Percentiles rank a stretch among this genome's conserved stretches.
phyloP scores from a whole-genome alignment of 345 rosid genomes.

The Boechera retrofracta region DNA sequence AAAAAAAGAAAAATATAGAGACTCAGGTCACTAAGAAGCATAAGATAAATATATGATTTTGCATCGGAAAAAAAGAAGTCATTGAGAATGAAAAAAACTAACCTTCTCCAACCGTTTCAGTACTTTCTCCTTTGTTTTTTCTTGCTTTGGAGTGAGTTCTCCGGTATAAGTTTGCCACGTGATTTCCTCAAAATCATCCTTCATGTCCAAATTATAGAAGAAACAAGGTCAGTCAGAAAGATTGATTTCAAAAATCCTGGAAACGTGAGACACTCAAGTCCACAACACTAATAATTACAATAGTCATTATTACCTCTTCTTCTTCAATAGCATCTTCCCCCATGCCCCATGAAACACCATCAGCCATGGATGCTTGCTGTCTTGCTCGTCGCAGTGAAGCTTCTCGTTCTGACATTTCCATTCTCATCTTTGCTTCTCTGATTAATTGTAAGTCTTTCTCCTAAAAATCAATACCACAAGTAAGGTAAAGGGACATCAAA shows the following conservation, averaged over 20 bases:
- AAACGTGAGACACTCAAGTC: neutral
- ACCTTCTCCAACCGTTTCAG: conserved; percentile 85
- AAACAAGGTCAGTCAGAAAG: conserved; percentile 6
- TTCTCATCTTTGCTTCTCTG: conserved; percentile 64
- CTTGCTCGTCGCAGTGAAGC: conserved; percentile 89
- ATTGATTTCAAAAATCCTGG: neutral
- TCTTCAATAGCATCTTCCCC: conserved; percentile 98
- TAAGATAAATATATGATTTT: neutral
- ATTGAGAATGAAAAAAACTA: conserved; percentile 18
- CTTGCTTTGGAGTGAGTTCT: conserved; percentile 95
- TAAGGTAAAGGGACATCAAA: neutral
- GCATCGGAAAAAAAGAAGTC: neutral
- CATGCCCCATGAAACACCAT: conserved; percentile 99
- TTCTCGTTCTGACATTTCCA: conserved; percentile 71
- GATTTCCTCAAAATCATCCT: conserved; percentile 89
- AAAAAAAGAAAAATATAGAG: neutral
- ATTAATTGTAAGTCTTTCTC: conserved; percentile 66
- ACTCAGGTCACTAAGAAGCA: neutral
- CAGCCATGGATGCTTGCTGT: conserved; percentile 74
- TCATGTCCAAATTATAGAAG: conserved; percentile 29
- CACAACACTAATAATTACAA: neutral
- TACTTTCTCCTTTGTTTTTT: conserved; percentile 87
- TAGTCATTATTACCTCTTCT: conserved; percentile 60
- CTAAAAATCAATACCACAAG: conserved; percentile 47
- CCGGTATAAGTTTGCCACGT: conserved; percentile 98